Evolutionary conservation across 2,329 filamentous ascomycete species (phyloP), one percentile per base, ranked within the genome.

Genomic region (Davidsoniella eucalypti): DNA sequence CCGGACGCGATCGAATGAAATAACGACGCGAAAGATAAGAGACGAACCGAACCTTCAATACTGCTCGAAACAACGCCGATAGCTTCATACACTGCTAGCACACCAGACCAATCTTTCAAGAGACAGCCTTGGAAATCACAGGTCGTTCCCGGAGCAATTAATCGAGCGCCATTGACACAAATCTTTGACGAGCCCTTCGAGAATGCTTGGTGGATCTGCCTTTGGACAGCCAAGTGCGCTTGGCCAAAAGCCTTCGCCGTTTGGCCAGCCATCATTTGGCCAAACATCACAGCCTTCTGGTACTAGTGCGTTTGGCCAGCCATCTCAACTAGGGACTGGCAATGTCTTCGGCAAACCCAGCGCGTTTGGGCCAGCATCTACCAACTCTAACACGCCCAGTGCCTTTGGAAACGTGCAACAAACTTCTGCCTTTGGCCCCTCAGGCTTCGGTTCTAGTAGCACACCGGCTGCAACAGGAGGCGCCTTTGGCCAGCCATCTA

Each of bases 1-100:
- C 72, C 82, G 53, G 84, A 80, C 2, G 87, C 88, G 1, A 70
- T 84, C 42, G 72, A 78, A 50, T 92, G 81, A 59, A 67, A 92
- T 12, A 59, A 80, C 8, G 72, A 77, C 4, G 76, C 73, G 18
- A 76, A 74, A 49, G 78, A 84, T 49, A 75, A 78, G 84, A 87
- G 58, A 85, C 85, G 1, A 93, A 92, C 59, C 74, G 86, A 39
- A 67, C 73, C 48, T 83, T 88, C 56, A 69, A 80, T 17, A 75
- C 73, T 61, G 66, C 70, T 50, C 65, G 69, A 55, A 65, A 64
- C 44, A 67, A 62, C 37, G 55, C 60, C 0, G 63, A 67, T n/a
- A 63, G 65, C n/a, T 18, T 42, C 44, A 2, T 64, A 63, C 6
- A 65, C 67, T 0, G 68, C 65, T 51, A 68, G 69, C 43, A 39